These are phyloP conservation scores for Pythium guiyangense DNA, from an alignment of 352 stramenopile genomes.

Conservation along the genomic window DNA sequence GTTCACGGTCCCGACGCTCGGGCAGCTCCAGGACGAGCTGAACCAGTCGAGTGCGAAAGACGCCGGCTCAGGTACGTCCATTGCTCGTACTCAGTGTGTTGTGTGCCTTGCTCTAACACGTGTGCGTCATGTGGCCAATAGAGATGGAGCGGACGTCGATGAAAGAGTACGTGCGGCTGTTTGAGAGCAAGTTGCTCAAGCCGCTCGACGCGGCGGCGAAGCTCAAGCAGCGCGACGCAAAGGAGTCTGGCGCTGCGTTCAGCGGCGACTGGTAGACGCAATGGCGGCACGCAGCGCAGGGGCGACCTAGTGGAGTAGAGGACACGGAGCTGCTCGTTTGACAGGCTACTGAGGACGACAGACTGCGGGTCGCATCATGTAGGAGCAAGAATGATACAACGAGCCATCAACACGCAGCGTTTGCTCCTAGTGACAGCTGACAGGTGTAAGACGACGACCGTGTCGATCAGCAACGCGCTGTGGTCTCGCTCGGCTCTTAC, in stretches of 20 bases:
- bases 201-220: slow-evolving; percentile 52
- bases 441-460: no score
- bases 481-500: neutral
- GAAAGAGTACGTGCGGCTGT: slow-evolving; percentile 67
- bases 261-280: slow-evolving; percentile 70
- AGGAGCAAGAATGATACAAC: neutral
- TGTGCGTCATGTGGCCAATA: slow-evolving; percentile 6
- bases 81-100: neutral
- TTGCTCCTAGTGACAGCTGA: no score
- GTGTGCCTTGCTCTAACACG: neutral
- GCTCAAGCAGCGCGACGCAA: slow-evolving; percentile 64
- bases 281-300: neutral
- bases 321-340: neutral
- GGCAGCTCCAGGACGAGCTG: slow-evolving; percentile 78
- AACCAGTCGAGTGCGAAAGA: slow-evolving; percentile 43
- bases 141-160: slow-evolving; percentile 54
- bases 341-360: no score
- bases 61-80: slow-evolving; percentile 18
- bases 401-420: no score
- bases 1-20: slow-evolving; percentile 81
- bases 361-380: neutral
- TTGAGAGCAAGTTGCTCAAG: slow-evolving; percentile 72
- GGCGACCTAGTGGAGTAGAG: neutral
- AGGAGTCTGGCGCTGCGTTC: slow-evolving; percentile 67
- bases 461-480: no score